Base-by-base conservation (phyloP, 257 asterid species). In the Coffea eugenioides region DNA sequence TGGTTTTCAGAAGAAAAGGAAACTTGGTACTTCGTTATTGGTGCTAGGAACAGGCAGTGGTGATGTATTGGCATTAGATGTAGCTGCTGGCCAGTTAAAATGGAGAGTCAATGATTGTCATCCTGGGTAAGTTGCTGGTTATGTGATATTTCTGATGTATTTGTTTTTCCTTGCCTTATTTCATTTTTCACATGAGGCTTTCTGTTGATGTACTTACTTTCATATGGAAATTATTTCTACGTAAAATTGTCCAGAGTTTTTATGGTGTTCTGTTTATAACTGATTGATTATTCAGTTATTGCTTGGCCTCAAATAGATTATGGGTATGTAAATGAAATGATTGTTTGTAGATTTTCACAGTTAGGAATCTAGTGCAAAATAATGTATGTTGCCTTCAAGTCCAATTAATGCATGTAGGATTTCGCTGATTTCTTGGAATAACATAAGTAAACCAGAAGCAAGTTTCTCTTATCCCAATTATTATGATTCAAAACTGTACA, bases 41-140 rank as follows among this genome's bases (percentile, higher is more conserved):
- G 83, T 95, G 81, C 82, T 95, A 84, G 99, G 99, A 82, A 95
- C 98, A 1, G 97, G 99, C 11, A 89, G 97, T 48, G 98, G 99
- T 3, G 99, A 95, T 88, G 92, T 94, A 75, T 82, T 92, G 69
- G 97, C 98, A 6, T 80, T 95, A 87, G 98, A 95, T 82, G 96
- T 93, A 31, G 77, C 94, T 79, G 94, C 94, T 20, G 98, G 98
- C 66, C 97, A 92, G 83, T 82, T 93, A 83, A 95, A 94, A 85
- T 92, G 99, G 99, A 92, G 90, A 82, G 84, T 88, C 81, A 85
- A 82, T 85, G 92, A 93, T 79, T 95, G 97, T 73, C 98, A 93
- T 85, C 90, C 97, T n/a, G 98, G 99, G 98, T 93, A 69, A 82
- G 96, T 87, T 82, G 52, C 34, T 79, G 21, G 6, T 25, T 61